Percentiles rank a stretch among this genome's conserved stretches.
These are phyloP conservation scores for Saccharomyces hybrid DNA, from an alignment of 1,139 yeast species.

Conservation along the genomic window DNA sequence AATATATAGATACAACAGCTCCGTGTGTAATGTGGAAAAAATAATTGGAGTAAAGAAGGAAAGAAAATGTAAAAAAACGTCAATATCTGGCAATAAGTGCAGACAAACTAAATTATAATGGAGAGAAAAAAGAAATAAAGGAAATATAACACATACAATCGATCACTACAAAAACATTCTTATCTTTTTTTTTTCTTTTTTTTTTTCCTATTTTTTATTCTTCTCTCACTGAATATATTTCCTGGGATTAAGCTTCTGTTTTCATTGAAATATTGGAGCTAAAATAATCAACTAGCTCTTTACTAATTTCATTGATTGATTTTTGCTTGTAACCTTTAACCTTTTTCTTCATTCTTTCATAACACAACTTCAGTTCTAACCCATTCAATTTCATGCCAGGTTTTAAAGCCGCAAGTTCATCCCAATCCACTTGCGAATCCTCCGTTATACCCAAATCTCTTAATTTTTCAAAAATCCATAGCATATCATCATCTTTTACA, in stretches of 20 bases:
- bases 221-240: neutral
- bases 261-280: slow-evolving; percentile 16
- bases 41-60: neutral
- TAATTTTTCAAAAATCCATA: slow-evolving; percentile 51
- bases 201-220: neutral
- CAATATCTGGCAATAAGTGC: neutral
- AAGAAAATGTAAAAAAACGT: neutral
- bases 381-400: slow-evolving; percentile 41
- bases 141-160: neutral
- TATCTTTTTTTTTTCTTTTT: neutral
- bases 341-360: slow-evolving; percentile 39
- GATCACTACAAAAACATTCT: neutral
- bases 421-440: slow-evolving; percentile 59
- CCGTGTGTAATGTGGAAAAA: neutral
- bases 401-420: slow-evolving; percentile 41
- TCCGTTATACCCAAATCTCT: slow-evolving; percentile 43
- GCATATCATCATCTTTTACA: slow-evolving; percentile 45
- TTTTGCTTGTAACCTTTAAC: slow-evolving; percentile 37
- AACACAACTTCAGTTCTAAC: slow-evolving; percentile 40
- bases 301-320: slow-evolving; percentile 36
- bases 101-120: neutral
- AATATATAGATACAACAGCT: neutral
- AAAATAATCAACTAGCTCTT: slow-evolving; percentile 22
- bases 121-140: neutral
- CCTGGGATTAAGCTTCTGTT: slow-evolving; percentile 4